Percentiles rank a stretch among this genome's conserved stretches.
These are phyloP conservation scores for Colletotrichum tropicicola DNA, from an alignment of 2,329 filamentous ascomycete species.

Conservation along the genomic window DNA sequence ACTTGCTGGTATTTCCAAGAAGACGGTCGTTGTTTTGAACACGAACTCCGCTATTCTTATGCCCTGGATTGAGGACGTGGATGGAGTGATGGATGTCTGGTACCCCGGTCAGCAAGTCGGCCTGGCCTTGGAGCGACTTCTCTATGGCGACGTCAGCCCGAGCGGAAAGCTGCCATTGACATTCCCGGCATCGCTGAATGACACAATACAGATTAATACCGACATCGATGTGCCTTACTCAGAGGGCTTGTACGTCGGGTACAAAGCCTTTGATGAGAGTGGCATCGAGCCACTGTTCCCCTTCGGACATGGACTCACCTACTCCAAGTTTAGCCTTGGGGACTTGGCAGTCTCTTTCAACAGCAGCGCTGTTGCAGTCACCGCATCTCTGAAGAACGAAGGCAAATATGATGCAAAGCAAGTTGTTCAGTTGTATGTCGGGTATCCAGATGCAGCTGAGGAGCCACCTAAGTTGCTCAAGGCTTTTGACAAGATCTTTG, in stretches of 20 bases:
- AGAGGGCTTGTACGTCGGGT: constrained; percentile 16
- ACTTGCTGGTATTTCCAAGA: background rate
- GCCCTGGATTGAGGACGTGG: constrained; percentile 8
- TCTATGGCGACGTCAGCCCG: constrained; percentile 21
- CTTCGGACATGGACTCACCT: constrained; percentile 5
- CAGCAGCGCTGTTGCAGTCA: background rate
- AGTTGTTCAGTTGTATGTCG: constrained; percentile 9
- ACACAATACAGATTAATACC: constrained; percentile 11
- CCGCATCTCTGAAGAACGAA: background rate
- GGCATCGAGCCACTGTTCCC: constrained; percentile 1
- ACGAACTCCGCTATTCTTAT: constrained; percentile 3
- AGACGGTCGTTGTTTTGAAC: background rate
- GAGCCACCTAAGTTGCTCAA: constrained; percentile 2
- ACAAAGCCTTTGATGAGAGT: constrained; percentile 11
- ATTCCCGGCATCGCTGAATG: constrained; percentile 11
- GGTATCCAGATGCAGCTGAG: background rate
- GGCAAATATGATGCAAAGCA: background rate
- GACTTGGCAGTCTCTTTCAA: background rate
- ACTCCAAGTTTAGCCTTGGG: background rate
- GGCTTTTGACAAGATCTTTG: background rate
- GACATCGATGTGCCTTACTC: constrained; percentile 6
- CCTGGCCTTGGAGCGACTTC: constrained; percentile 7
- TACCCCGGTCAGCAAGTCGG: constrained; percentile 23
- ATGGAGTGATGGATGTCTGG: constrained; percentile 16
- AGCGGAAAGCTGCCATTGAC: constrained; percentile 25